Evolutionary conservation across 495 filamentous ascomycete genomes (phyloP), one percentile per base, ranked within the genome.

Genomic region (Podospora comata): DNA sequence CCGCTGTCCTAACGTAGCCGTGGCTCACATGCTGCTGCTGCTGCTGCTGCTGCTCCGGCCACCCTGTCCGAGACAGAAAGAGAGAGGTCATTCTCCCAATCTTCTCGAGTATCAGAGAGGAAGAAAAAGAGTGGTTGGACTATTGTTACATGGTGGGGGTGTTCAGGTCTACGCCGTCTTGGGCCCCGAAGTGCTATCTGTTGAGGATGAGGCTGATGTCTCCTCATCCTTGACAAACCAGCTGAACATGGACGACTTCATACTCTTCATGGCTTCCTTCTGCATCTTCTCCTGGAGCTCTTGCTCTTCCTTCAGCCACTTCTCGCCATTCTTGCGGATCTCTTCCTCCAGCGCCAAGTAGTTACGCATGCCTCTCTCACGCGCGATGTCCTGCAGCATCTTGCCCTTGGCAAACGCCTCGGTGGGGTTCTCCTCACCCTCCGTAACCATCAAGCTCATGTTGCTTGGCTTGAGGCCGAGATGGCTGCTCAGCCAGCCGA

Each of bases 241-340:
- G 65, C 78, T 77, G 6, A 75, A 74, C 62, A 87, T 83, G 63
- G 79, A 82, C 30, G 77, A 78, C 75, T 83, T 84, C 83, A 87
- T 96, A 72, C 84, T 90, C 80, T 92, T 90, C 91, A 97, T 95
- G 77, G 89, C 89, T 80, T 96, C 93, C 70, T 96, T 90, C 71
- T 90, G 88, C 67, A 86, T 83, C 84, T 91, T 94, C 85, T 97
- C 93, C 78, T 92, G 88, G 69, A 90, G 85, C 54, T 87, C 88
- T 55, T 89, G 90, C 84, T 96, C 93, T 79, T 97, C 94, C 82
- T 90, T 91, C 72, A 98, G 82, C 92, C 93, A 96, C 79, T 93
- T 92, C 81, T 92, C 91, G 54, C 92, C 95, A 76, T 98, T 94
- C 79, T 93, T 90, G 56, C 89, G 84, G 75, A 99, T 95, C 80